Conservation (phyloP, 192 early-diverging fungal genomes). For the Lunasporangiospora selenospora region DNA sequence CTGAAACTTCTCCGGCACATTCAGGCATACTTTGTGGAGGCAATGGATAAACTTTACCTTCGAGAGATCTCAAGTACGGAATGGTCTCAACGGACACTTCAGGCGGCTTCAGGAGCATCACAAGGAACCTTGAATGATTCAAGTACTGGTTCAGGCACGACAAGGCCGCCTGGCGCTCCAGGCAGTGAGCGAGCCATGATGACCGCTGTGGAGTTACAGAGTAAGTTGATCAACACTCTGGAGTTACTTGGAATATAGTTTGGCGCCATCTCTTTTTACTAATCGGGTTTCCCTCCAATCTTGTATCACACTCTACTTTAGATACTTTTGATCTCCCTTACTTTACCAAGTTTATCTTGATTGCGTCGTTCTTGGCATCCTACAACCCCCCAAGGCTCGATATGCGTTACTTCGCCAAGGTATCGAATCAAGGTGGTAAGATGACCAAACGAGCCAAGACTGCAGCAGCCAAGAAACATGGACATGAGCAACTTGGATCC, state of each 20-base stretch:
- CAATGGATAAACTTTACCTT: slow-evolving; percentile 85
- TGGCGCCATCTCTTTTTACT: not conserved
- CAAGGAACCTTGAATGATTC: slow-evolving; percentile 4
- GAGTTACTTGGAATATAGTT: not conserved
- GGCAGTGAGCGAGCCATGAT: slow-evolving; percentile 31
- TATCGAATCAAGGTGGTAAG: slow-evolving; percentile 49
- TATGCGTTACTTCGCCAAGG: slow-evolving; percentile 83
- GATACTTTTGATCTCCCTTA: slow-evolving; percentile 80
- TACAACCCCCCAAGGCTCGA: slow-evolving; percentile 93
- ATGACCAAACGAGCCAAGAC: slow-evolving; percentile 54
- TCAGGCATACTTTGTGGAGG: slow-evolving; percentile 83
- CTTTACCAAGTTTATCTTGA: slow-evolving; percentile 88
- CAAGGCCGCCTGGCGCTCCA: not conserved
- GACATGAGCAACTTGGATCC: slow-evolving; percentile 28
- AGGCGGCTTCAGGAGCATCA: slow-evolving; percentile 17
- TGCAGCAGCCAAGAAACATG: slow-evolving; percentile 34
- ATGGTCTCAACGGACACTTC: slow-evolving; percentile 64
- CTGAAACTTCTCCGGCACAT: slow-evolving; percentile 77
- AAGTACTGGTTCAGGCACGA: not conserved
- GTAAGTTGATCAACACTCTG: slow-evolving; percentile 4
- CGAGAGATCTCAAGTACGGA: slow-evolving; percentile 91
- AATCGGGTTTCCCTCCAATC: not conserved
- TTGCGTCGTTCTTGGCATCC: slow-evolving; percentile 90
- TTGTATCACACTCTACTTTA: slow-evolving; percentile 3
- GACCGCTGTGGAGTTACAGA: slow-evolving; percentile 30